phyloP scores from a whole-genome alignment of 192 early-diverging fungal species.

The Borealophlyctis nickersoniae region DNA sequence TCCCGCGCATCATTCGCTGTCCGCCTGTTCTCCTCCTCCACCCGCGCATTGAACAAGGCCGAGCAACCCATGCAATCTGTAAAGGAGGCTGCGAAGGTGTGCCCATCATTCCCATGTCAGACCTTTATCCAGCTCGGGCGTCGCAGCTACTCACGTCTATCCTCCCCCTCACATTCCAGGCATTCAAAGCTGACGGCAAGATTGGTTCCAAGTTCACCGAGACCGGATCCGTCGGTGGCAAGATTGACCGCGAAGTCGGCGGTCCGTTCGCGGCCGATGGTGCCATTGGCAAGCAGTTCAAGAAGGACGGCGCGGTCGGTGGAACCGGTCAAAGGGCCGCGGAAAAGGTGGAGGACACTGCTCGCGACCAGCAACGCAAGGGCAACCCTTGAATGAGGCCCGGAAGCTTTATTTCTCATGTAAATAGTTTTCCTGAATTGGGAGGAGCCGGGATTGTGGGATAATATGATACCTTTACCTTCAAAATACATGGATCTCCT shows the following conservation, averaged over 20 bases:
- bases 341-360: conserved; percentile 9
- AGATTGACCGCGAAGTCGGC: conserved; percentile 13
- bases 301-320: conserved; percentile 13
- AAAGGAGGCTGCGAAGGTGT: not conserved
- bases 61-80: not conserved
- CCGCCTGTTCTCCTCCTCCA: not conserved
- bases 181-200: conserved; percentile 21
- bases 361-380: not conserved
- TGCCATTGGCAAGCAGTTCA: conserved; percentile 30
- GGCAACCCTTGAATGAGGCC: too few species aligned
- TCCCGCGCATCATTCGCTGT: not conserved
- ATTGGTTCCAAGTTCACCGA: conserved; percentile 25
- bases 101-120: not conserved
- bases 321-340: conserved; percentile 17
- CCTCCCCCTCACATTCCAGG: too few species aligned
- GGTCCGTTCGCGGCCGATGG: conserved; percentile 20
- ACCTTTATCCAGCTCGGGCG: not conserved
- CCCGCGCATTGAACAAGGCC: not conserved
- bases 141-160: too few species aligned
- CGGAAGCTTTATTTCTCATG: too few species aligned
- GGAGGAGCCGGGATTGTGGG: too few species aligned
- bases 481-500: too few species aligned
- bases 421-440: too few species aligned
- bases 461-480: too few species aligned
- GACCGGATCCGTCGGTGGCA: conserved; percentile 16